A percentile compares a stretch with the other conserved stretches of the same genome.
These are phyloP conservation scores for Xanthoparmelia taractica DNA, from an alignment of 495 filamentous ascomycete species.

Conservation along the genomic window DNA sequence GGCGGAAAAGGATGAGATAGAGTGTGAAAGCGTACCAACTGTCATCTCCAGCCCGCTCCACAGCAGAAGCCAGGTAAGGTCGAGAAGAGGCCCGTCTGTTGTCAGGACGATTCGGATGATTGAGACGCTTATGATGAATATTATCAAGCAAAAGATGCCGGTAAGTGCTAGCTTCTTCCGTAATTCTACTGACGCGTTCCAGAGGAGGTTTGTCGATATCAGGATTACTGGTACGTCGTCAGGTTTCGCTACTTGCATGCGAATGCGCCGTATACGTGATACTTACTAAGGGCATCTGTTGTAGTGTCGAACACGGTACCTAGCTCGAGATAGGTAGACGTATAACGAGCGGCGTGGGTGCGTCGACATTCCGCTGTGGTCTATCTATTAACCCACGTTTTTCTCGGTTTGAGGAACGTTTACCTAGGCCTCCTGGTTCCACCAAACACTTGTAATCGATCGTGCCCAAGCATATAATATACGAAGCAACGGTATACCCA, in stretches of 20 bases:
- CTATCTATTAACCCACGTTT: neutral
- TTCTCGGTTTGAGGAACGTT: neutral
- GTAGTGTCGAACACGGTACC: conserved; percentile 5
- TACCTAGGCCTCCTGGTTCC: neutral
- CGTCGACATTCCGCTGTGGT: neutral
- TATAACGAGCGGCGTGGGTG: neutral
- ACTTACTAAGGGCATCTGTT: conserved; percentile 11
- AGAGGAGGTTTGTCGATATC: conserved; percentile 9
- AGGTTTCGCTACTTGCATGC: neutral
- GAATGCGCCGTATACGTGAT: neutral
- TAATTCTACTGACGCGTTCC: conserved; percentile 2
- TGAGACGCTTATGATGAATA: conserved; percentile 3
- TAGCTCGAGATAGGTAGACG: neutral
- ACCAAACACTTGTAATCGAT: conserved; percentile 2
- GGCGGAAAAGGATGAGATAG: neutral
- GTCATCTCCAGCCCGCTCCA: conserved; percentile 8
- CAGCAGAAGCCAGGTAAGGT: neutral
- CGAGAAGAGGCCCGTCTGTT: neutral
- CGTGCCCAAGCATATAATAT: conserved; percentile 1
- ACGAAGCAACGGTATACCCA: conserved; percentile 13
- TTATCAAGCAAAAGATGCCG: conserved; percentile 8
- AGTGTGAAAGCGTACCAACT: conserved; percentile 1
- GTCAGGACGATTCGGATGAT: neutral
- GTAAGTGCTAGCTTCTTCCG: conserved; percentile 13
- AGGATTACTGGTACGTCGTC: conserved; percentile 5